Conservation (phyloP, 1,284 basidiomycete genomes). For the Thecaphora thlaspeos region DNA sequence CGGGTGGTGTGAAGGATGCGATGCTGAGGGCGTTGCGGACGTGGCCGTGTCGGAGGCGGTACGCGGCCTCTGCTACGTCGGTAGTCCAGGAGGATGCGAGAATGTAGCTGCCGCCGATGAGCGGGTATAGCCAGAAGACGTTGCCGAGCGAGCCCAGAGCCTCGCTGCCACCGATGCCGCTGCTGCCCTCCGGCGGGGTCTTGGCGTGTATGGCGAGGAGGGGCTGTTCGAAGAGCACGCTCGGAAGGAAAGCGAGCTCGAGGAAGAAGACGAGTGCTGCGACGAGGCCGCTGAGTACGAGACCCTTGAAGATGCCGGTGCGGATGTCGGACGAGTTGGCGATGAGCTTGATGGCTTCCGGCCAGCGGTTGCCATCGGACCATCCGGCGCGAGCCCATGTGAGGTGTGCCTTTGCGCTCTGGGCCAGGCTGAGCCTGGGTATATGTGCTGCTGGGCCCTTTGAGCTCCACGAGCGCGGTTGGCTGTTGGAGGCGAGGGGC, state of each 20-base stretch:
- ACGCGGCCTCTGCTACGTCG: slow-evolving; percentile 51
- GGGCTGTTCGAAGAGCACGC: slow-evolving; percentile 34
- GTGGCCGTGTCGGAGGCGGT: slow-evolving; percentile 31
- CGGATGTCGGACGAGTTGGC: slow-evolving; percentile 42
- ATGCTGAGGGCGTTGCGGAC: slow-evolving; percentile 14
- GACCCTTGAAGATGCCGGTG: slow-evolving; percentile 47
- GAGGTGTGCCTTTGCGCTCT: slow-evolving; percentile 33
- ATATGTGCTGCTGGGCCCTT: slow-evolving; percentile 44
- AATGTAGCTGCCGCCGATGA: slow-evolving; percentile 51
- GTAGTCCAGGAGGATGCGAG: slow-evolving; percentile 53
- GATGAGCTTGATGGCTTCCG: slow-evolving; percentile 30
- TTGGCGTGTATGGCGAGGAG: background rate
- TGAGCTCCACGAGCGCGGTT: slow-evolving; percentile 40
- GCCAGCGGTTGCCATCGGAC: slow-evolving; percentile 45
- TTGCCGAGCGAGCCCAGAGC: slow-evolving; percentile 30
- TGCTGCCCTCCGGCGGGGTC: background rate
- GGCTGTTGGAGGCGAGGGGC: slow-evolving; percentile 17
- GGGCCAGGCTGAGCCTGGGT: slow-evolving; percentile 26
- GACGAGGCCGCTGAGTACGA: slow-evolving; percentile 46
- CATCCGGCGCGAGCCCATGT: slow-evolving; percentile 45
- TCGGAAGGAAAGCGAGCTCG: slow-evolving; percentile 52
- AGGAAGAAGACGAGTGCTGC: slow-evolving; percentile 48
- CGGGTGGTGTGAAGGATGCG: slow-evolving; percentile 24
- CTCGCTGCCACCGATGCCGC: background rate
- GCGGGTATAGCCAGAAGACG: slow-evolving; percentile 54